phyloP scores from a whole-genome alignment of 192 early-diverging fungal genomes.

The Linnemannia schmuckeri region DNA sequence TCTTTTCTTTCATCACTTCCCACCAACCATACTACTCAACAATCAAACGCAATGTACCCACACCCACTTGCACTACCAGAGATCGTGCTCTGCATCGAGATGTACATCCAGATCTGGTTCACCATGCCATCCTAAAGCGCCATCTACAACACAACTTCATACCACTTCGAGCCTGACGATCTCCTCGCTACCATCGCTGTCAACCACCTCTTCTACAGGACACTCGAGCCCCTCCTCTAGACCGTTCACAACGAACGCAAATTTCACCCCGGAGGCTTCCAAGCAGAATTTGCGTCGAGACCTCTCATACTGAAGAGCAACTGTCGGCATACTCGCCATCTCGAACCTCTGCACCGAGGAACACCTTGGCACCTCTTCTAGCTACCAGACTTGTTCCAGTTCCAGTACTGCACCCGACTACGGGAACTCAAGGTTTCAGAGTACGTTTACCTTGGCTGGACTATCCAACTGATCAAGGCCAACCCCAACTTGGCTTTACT shows the following conservation, averaged over 20 bases:
- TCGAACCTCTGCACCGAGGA: neutral
- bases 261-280: no score
- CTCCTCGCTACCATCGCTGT: neutral
- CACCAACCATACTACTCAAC: neutral
- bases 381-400: neutral
- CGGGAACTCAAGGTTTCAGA: neutral
- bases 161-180: neutral
- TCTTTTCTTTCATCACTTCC: neutral
- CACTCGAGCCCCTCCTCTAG: neutral
- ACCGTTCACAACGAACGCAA: neutral
- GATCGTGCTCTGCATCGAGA: neutral
- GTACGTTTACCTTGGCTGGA: neutral
- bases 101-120: neutral
- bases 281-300: no score
- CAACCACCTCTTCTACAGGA: neutral
- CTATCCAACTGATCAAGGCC: neutral
- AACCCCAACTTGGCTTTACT: neutral
- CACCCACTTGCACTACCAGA: neutral
- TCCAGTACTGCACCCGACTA: neutral
- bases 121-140: neutral
- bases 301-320: neutral
- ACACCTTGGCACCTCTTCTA: neutral
- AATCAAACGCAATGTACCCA: neutral
- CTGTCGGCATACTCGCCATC: neutral
- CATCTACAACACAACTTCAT: neutral